A percentile compares a stretch with the other conserved stretches of the same genome.
These are phyloP conservation scores for Naematelia aurantialba DNA, from an alignment of 768 basidiomycete genomes.

Conservation along the genomic window DNA sequence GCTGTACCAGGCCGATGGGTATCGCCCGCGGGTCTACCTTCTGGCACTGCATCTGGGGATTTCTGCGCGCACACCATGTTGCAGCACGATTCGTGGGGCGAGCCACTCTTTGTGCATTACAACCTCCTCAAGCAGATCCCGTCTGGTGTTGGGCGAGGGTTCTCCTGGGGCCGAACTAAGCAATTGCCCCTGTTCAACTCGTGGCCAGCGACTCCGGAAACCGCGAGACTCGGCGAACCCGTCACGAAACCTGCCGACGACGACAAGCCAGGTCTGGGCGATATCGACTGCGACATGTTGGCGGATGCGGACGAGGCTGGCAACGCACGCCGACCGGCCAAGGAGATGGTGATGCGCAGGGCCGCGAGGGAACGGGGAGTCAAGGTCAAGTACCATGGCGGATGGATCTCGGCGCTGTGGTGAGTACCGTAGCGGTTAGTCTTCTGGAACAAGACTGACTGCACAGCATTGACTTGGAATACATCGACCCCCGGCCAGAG, in stretches of 20 bases:
- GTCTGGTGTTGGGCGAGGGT: slow-evolving; percentile 40
- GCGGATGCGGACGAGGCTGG: slow-evolving; percentile 44
- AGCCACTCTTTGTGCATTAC: slow-evolving; percentile 50
- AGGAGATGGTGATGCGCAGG: slow-evolving; percentile 40
- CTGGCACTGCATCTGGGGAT: slow-evolving; percentile 30
- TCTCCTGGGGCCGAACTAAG: slow-evolving; percentile 44
- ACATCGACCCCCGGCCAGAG: slow-evolving; percentile 39
- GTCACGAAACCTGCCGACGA: slow-evolving; percentile 22
- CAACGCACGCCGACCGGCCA: slow-evolving; percentile 27
- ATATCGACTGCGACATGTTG: slow-evolving; percentile 47
- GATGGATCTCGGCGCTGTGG: slow-evolving; percentile 45
- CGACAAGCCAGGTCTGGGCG: slow-evolving; percentile 30
- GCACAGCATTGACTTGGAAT: slow-evolving; percentile 41
- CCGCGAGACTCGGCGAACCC: slow-evolving; percentile 30
- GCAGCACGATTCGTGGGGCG: slow-evolving; percentile 50
- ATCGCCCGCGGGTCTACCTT: slow-evolving; percentile 51
- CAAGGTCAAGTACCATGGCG: slow-evolving; percentile 42
- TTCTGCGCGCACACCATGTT: slow-evolving; percentile 40
- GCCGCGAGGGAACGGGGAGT: slow-evolving; percentile 41
- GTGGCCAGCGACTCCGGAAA: slow-evolving; percentile 32
- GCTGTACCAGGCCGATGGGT: slow-evolving; percentile 54
- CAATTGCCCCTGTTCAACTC: slow-evolving; percentile 42
- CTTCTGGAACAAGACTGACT: background rate
- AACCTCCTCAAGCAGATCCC: slow-evolving; percentile 53
- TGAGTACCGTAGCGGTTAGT: slow-evolving; percentile 19